Base-by-base conservation (phyloP, 768 basidiomycete species). In the Boletus eberwhitei region DNA sequence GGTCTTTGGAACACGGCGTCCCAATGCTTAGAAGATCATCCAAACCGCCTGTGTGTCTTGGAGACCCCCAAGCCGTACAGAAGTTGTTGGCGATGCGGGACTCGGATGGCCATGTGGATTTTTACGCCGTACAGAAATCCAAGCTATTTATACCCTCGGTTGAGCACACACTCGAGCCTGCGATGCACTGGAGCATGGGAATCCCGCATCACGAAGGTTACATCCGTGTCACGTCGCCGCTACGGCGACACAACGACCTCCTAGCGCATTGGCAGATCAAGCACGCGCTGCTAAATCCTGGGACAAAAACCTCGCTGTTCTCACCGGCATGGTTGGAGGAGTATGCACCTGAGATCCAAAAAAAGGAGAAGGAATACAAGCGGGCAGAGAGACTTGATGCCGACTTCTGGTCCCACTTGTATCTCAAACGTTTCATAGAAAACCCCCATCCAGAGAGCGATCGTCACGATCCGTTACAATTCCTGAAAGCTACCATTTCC, bases 221-320 rank as follows among this genome's bases (percentile, higher is more conserved):
- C 67, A 72, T 79, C 17, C 82, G 90, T 21, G 84, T 81, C 9
- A 98, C 97, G 9, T 92, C 88, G 6, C 97, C 97, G 0, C 73
- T 99, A 41, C 81, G 97, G 39, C 84, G 97, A 41, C 97, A 84
- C 69, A 71, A 73, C 35, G 97, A 99, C 70, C 68, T 97, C 52
- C 68, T 94, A 13, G 73, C 75, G 11, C 97, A 98, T 72, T 99
- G 94, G 93, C 95, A 98, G 69, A 83, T 99, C 71, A 95, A 97
- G 65, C 75, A 85, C 47, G 81, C 80, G 6, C 71, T 98, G 12
- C 72, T 88, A 8, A 71, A 68, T 13, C 67, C 65, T 8, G 59
- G 53, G 36, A 69, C 75, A 6, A 53, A 52, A 43, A 63, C 66
- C 2, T 73, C 77, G 4, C 68, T 77, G 4, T 85, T 88, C 62